Base-by-base conservation (phyloP, 352 stramenopile genomes). In the Thalassiosira ordinaria region DNA sequence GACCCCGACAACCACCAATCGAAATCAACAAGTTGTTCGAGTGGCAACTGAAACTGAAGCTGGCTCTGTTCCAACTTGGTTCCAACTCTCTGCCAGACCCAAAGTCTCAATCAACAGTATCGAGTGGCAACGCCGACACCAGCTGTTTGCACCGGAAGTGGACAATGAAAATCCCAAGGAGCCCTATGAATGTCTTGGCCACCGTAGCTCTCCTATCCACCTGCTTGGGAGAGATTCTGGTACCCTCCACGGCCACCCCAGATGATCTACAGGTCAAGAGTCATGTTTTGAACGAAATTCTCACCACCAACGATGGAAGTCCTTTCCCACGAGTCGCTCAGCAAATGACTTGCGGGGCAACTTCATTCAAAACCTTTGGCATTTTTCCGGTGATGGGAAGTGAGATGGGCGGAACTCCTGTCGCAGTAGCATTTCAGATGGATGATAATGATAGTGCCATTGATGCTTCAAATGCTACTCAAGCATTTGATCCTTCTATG, bases 361-460 rank as follows among this genome's bases (percentile, higher is more conserved):
- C n/a, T 33, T 31, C 29, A 46, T 18, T 71, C 0, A 29, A 78
- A 44, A 46, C 27, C 6, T 55, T 57, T 24, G 70, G 60, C n/a
- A 78, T 71, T 35, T 51, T 47, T 72, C 70, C 70, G 8, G 26
- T 11, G 24, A 44, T 14, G n/a, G 70, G 70, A 66, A 78, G 59
- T n/a, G 70, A 78, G 18, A 22, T 72, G 16, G 70, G 70, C 9
- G 70, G 70, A 31, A 72, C 70, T 9, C 46, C 47, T 7, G 47
- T 78, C 0, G 60, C 49, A 18, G 70, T 71, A 13, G 46, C 49
- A 33, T 16, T 65, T 3, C 35, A 56, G 24, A 22, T 51, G 14
- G n/a, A 35, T 24, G 26, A 68, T 1, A 51, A 18, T 55, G 27
- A 13, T 16, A n/a, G 24, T 11, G 11, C 39, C n/a, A 29, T 27